A percentile compares a stretch with the other conserved stretches of the same genome.
Conservation (phyloP, 305 asterid species). For the Fraxinus latifolia region DNA sequence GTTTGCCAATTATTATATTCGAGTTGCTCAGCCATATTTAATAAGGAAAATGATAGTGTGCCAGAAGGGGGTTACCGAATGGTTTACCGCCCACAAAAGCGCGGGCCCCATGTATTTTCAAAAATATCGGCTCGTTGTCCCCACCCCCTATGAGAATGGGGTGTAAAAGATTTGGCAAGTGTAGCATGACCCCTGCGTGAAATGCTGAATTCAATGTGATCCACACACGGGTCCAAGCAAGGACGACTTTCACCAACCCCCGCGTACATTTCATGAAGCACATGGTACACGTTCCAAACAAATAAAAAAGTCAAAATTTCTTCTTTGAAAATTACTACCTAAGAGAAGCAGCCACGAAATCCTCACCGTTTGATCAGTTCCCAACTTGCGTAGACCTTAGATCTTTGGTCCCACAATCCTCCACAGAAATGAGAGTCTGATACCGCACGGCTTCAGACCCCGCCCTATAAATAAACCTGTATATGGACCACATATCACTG, state of each 20-base stretch:
- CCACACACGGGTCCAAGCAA: background rate
- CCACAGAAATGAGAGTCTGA: background rate
- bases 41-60: too few relatives aligned
- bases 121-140: too few relatives aligned
- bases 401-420: background rate
- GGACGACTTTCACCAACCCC: constrained; percentile 17
- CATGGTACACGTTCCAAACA: constrained; percentile 15
- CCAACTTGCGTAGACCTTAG: background rate
- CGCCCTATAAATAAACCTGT: background rate
- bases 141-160: too few relatives aligned
- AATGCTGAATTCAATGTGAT: background rate
- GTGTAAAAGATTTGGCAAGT: too few relatives aligned
- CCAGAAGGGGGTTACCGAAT: too few relatives aligned
- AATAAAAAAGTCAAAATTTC: background rate
- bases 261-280: constrained; percentile 17
- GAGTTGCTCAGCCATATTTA: too few relatives aligned
- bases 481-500: background rate
- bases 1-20: too few relatives aligned
- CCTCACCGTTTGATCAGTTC: constrained; percentile 14
- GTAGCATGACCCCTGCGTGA: too few relatives aligned
- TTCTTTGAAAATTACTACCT: background rate
- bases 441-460: background rate
- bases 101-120: too few relatives aligned
- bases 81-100: too few relatives aligned
- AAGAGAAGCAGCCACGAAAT: background rate